Conservation (phyloP, 2,329 filamentous ascomycete genomes). For the Paraconiothyrium brasiliense region DNA sequence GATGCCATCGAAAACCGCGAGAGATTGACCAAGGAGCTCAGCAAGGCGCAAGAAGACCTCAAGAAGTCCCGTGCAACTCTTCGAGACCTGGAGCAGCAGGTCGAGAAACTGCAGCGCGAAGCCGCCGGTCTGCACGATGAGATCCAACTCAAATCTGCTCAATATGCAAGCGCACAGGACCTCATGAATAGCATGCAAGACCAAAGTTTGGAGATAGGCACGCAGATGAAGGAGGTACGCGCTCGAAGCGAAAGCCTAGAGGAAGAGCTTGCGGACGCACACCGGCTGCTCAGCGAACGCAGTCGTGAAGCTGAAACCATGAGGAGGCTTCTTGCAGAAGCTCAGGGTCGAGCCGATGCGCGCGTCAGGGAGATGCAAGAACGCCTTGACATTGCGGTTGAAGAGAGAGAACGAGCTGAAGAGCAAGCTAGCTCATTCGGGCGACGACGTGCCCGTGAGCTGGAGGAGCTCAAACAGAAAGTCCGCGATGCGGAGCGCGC, state of each 20-base stretch:
- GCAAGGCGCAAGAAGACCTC: slow-evolving; percentile 76
- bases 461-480: slow-evolving; percentile 83
- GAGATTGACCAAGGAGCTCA: slow-evolving; percentile 74
- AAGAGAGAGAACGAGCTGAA: slow-evolving; percentile 91
- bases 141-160: slow-evolving; percentile 81
- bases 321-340: slow-evolving; percentile 85
- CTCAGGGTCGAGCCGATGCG: slow-evolving; percentile 81
- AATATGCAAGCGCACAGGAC: slow-evolving; percentile 85
- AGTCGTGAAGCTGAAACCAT: slow-evolving; percentile 95
- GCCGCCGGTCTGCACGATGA: slow-evolving; percentile 77
- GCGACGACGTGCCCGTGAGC: slow-evolving; percentile 79
- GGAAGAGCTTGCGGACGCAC: slow-evolving; percentile 89
- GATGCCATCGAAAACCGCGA: slow-evolving; percentile 79
- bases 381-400: slow-evolving; percentile 87
- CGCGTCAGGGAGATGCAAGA: slow-evolving; percentile 89
- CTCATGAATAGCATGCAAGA: slow-evolving; percentile 93
- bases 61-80: slow-evolving; percentile 65
- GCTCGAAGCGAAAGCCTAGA: slow-evolving; percentile 85
- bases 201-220: slow-evolving; percentile 85
- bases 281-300: slow-evolving; percentile 84
- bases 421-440: slow-evolving; percentile 85
- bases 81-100: slow-evolving; percentile 78
- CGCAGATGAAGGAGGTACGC: slow-evolving; percentile 90
- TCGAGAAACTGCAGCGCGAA: slow-evolving; percentile 73
- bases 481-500: slow-evolving; percentile 84